Base-by-base conservation (phyloP, 768 basidiomycete species). In the Lactarius tabidus region DNA sequence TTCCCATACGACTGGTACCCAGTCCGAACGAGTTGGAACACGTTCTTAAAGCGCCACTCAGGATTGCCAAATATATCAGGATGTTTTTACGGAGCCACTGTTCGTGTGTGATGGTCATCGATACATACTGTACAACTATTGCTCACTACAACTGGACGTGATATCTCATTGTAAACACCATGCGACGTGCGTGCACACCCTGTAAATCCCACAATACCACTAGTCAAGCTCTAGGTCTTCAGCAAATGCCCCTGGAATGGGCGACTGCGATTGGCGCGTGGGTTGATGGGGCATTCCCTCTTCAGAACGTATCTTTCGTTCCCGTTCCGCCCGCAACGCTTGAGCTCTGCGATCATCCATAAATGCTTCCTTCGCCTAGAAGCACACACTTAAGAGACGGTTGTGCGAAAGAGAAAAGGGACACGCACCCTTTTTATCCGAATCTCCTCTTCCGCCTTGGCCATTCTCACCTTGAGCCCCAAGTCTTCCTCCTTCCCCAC, bases 321-420 rank as follows among this genome's bases (percentile, higher is more conserved):
- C 90, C 68, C 84, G 79, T 70, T 87, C 78, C 64, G 91, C 85
- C 9, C 74, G 75, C 64, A 82, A 59, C 70, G 76, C 73, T 70
- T 85, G 87, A 1, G 77, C 75, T 71, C 80, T 87, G 58, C 92
- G 82, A 72, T 94, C 92, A 55, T 94, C 92, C 71, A 91, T 80
- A 72, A 84, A 93, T 1, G 87, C 87, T 57, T 91, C 75, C 72
- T 86, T 90, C n/a, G 89, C 85, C 91, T 93, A 67, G 2, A 45
- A 51, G 17, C 12, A 48, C 29, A n/a, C n/a, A n/a, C n/a, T n/a
- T n/a, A n/a, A n/a, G n/a, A n/a, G n/a, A n/a, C n/a, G n/a, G n/a
- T n/a, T n/a, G n/a, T n/a, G n/a, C n/a, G n/a, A n/a, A n/a, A n/a
- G n/a, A n/a, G n/a, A n/a, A n/a, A 26, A 23, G 54, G 2, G 31